These are phyloP conservation scores for Corynascus novoguineensis DNA, from an alignment of 495 filamentous ascomycete species.

Conservation along the genomic window DNA sequence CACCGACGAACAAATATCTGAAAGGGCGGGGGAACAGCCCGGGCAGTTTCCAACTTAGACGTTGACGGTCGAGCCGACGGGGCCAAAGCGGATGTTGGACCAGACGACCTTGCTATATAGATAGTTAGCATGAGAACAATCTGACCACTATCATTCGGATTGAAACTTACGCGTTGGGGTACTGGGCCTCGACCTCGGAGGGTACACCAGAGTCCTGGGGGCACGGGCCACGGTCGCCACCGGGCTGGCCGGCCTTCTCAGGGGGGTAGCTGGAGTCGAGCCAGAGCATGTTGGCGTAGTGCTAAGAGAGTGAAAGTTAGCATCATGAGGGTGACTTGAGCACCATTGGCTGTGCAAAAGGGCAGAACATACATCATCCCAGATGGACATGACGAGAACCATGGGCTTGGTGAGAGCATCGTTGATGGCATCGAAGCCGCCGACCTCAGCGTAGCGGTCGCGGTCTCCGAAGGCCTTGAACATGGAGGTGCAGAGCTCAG, in stretches of 20 bases:
- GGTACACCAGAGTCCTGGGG: constrained; percentile 54
- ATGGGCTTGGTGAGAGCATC: constrained; percentile 53
- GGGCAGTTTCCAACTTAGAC: constrained; percentile 17
- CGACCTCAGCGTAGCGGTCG: constrained; percentile 55
- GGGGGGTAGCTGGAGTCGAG: constrained; percentile 71
- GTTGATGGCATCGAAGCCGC: constrained; percentile 56
- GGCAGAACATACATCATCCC: constrained; percentile 56
- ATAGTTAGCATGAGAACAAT: constrained; percentile 29
- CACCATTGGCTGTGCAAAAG: neutral
- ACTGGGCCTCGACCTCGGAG: constrained; percentile 49
- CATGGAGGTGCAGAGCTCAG: constrained; percentile 28
- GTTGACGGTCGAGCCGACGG: constrained; percentile 53
- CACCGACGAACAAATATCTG: neutral
- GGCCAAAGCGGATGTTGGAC: constrained; percentile 67
- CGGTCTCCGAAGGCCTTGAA: constrained; percentile 40
- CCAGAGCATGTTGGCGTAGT: constrained; percentile 77
- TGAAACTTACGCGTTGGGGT: constrained; percentile 30
- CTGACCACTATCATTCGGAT: too few species aligned
- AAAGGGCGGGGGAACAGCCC: neutral
- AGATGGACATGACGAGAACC: constrained; percentile 72
- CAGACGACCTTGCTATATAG: constrained; percentile 38
- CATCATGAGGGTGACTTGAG: neutral
- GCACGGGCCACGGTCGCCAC: constrained; percentile 66
- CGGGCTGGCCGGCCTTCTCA: constrained; percentile 47
- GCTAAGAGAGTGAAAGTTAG: constrained; percentile 21